A percentile compares a stretch with the other conserved stretches of the same genome.
These are phyloP conservation scores for Candida rishiriensis DNA, from an alignment of 805 yeast species.

Conservation along the genomic window DNA sequence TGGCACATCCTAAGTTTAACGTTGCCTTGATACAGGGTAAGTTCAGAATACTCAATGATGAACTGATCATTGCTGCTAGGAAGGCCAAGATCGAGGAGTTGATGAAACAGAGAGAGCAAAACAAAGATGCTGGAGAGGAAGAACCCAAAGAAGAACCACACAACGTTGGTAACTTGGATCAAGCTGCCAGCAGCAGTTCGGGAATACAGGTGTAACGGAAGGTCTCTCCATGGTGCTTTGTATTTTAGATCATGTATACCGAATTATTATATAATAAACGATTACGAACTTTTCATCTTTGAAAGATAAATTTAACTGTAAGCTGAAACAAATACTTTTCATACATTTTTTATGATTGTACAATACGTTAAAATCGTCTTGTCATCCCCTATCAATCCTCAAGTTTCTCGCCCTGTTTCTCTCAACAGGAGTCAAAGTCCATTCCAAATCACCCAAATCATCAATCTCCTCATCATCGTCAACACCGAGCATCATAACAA, in stretches of 20 bases:
- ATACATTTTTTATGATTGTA: neutral
- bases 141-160: neutral
- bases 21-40: slow-evolving; percentile 37
- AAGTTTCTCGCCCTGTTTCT: slow-evolving; percentile 56
- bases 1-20: slow-evolving; percentile 79
- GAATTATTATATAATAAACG: too few relatives aligned
- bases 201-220: too few relatives aligned
- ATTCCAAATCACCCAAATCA: slow-evolving; percentile 34
- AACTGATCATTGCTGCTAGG: slow-evolving; percentile 27
- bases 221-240: too few relatives aligned
- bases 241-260: too few relatives aligned
- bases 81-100: slow-evolving; percentile 21
- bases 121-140: slow-evolving; percentile 5
- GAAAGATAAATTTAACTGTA: neutral
- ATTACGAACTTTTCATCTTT: slow-evolving; percentile 2
- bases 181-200: too few relatives aligned
- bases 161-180: too few relatives aligned
- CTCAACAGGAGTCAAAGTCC: slow-evolving; percentile 80
- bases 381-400: slow-evolving; percentile 39
- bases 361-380: neutral
- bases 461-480: slow-evolving; percentile 55
- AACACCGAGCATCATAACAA: slow-evolving; percentile 75
- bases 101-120: slow-evolving; percentile 16
- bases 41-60: slow-evolving; percentile 42
- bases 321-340: neutral